Percentiles rank a stretch among this genome's conserved stretches.
Evolutionary conservation across 1,139 yeast species (phyloP).

Genomic region (Insectozyma bohioensis): DNA sequence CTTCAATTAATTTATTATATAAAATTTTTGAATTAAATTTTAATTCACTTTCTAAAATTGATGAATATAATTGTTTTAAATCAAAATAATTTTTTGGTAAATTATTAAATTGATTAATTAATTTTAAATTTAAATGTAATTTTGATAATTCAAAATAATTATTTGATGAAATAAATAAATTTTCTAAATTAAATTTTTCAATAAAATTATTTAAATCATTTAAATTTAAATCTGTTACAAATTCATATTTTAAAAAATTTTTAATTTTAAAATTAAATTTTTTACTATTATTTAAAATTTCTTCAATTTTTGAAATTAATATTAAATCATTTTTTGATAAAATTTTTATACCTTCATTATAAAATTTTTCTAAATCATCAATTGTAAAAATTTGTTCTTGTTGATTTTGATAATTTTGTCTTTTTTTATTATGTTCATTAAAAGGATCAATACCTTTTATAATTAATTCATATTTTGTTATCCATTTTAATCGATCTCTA

Average conservation of each 20-base stretch:
- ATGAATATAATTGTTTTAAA: conserved; percentile 23
- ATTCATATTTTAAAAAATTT: conserved; percentile 24
- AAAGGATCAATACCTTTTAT: conserved; percentile 44
- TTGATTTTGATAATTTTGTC: no score
- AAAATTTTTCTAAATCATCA: conserved; percentile 33
- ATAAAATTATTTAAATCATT: conserved; percentile 22
- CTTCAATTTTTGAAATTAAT: conserved; percentile 21
- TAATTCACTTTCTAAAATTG: conserved; percentile 27
- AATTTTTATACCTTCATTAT: conserved; percentile 41
- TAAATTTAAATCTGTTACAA: conserved; percentile 26
- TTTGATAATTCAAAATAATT: conserved; percentile 30
- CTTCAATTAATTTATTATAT: conserved; percentile 20
- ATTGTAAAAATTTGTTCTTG: conserved; percentile 40
- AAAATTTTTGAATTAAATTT: conserved; percentile 21
- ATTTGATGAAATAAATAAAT: conserved; percentile 27
- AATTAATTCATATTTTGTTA: conserved; percentile 32
- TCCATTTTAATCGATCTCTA: conserved; percentile 52
- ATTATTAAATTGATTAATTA: conserved; percentile 22
- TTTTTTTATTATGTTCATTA: conserved; percentile 33
- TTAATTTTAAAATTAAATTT: conserved; percentile 27
- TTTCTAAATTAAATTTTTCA: conserved; percentile 24
- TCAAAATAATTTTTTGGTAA: conserved; percentile 20
- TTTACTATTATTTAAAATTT: conserved; percentile 32
- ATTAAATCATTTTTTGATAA: conserved; percentile 29
- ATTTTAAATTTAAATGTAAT: conserved; percentile 23